Evolutionary conservation across 2,329 filamentous ascomycete species (phyloP).

Genomic region (Aspergillus piperis): DNA sequence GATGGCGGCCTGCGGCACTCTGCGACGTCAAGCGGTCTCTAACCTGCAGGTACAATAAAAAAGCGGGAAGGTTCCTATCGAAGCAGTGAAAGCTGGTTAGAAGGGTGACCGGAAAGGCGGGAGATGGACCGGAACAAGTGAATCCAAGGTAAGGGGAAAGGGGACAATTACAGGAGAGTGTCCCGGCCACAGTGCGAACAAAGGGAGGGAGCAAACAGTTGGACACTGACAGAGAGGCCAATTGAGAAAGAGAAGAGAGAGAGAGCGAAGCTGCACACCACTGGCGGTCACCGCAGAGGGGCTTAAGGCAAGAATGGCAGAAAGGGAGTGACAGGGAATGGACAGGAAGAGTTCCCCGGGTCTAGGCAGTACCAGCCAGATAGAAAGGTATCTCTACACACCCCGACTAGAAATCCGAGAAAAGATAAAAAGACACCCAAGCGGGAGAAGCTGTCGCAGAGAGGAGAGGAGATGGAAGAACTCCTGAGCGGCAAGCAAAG

Average conservation of each 20-base stretch:
- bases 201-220: slow-evolving; percentile 6
- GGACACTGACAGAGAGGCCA: slow-evolving; percentile 5
- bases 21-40: slow-evolving; percentile 18
- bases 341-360: neutral
- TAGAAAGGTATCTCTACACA: neutral
- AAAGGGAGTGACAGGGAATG: slow-evolving; percentile 1
- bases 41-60: slow-evolving; percentile 8
- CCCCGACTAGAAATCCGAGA: neutral
- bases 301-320: slow-evolving; percentile 5
- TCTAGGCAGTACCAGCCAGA: neutral
- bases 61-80: slow-evolving; percentile 2
- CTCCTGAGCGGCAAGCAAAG: slow-evolving; percentile 20
- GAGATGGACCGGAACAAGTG: neutral
- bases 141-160: neutral
- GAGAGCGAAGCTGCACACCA: neutral
- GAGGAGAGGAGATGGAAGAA: slow-evolving; percentile 9
- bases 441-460: slow-evolving; percentile 6
- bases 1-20: slow-evolving; percentile 25
- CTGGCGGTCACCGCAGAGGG: neutral
- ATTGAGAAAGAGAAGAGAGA: neutral
- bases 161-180: slow-evolving; percentile 5
- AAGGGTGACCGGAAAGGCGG: neutral
- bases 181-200: slow-evolving; percentile 2
- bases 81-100: neutral
- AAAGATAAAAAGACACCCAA: neutral